These are phyloP conservation scores for Pleurotus pulmonarius DNA, from an alignment of 768 basidiomycete species.

Conservation along the genomic window DNA sequence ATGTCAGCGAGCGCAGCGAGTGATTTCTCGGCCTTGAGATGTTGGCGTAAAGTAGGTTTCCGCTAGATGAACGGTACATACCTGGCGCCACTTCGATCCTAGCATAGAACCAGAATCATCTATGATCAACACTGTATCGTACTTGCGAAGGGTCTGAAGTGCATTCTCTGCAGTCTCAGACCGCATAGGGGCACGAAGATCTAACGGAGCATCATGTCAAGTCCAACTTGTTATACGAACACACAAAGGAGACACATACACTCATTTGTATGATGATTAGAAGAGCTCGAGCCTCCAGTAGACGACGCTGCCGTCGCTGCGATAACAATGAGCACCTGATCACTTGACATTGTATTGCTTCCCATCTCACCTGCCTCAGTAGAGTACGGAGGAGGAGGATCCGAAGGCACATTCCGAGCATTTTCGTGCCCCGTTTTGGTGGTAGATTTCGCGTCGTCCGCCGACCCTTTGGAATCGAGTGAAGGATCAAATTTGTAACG, in stretches of 20 bases:
- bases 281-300: not conserved
- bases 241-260: not conserved
- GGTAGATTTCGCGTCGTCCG: not conserved
- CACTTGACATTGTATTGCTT: no score
- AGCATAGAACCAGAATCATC: constrained; percentile 56
- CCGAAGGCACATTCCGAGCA: not conserved
- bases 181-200: constrained; percentile 7
- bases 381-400: not conserved
- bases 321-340: not conserved
- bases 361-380: not conserved
- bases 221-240: not conserved
- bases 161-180: constrained; percentile 6
- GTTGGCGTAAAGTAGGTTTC: no score
- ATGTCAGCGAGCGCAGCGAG: constrained; percentile 44
- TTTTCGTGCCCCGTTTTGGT: not conserved
- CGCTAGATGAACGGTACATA: constrained; percentile 12
- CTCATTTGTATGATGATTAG: not conserved
- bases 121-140: constrained; percentile 48
- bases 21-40: constrained; percentile 36
- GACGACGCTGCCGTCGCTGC: not conserved
- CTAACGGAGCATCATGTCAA: not conserved
- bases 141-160: constrained; percentile 3
- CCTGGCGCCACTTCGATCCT: constrained; percentile 43
- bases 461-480: not conserved
- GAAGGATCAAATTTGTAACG: not conserved